These are phyloP conservation scores for Apiospora phragmitis DNA, from an alignment of 2,329 filamentous ascomycete species.

Conservation along the genomic window DNA sequence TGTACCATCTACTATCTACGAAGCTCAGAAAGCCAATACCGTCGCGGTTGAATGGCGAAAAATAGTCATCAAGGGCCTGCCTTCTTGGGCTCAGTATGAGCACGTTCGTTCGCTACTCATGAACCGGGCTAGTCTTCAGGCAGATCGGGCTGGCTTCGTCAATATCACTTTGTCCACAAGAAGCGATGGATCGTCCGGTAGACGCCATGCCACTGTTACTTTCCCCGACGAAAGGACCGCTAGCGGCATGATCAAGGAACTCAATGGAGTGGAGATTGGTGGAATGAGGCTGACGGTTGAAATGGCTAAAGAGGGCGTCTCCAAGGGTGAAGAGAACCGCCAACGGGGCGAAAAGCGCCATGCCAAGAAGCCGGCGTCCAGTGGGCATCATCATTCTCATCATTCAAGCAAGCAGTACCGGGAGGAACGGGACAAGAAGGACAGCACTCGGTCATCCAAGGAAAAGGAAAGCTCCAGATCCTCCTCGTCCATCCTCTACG, in stretches of 20 bases:
- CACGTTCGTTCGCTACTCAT: slow-evolving; percentile 30
- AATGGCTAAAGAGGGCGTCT: slow-evolving; percentile 30
- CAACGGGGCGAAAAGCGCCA: slow-evolving; percentile 7
- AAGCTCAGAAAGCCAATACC: not conserved
- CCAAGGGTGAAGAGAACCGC: slow-evolving; percentile 22
- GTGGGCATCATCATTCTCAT: slow-evolving; percentile 12
- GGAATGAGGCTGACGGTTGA: slow-evolving; percentile 25
- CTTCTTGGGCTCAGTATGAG: slow-evolving; percentile 22
- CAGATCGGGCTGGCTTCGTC: slow-evolving; percentile 27
- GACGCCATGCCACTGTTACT: slow-evolving; percentile 29
- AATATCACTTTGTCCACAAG: slow-evolving; percentile 27
- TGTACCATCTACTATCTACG: not conserved
- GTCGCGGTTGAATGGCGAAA: slow-evolving; percentile 29
- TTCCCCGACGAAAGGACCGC: slow-evolving; percentile 29
- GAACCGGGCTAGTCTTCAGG: slow-evolving; percentile 25
- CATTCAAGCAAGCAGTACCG: not conserved
- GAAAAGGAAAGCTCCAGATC: slow-evolving; percentile 22
- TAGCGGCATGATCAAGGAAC: slow-evolving; percentile 25
- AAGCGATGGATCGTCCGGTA: slow-evolving; percentile 22
- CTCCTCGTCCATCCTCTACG: slow-evolving; percentile 13
- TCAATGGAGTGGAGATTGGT: slow-evolving; percentile 27
- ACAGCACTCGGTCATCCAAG: slow-evolving; percentile 18
- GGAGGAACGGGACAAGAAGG: slow-evolving; percentile 18
- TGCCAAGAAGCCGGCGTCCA: not conserved
- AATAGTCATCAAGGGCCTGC: slow-evolving; percentile 31